Percentiles rank a stretch among this genome's conserved stretches.
Evolutionary conservation across 176 grass and related monocot genomes (phyloP).

Genomic region (Triticum urartu): DNA sequence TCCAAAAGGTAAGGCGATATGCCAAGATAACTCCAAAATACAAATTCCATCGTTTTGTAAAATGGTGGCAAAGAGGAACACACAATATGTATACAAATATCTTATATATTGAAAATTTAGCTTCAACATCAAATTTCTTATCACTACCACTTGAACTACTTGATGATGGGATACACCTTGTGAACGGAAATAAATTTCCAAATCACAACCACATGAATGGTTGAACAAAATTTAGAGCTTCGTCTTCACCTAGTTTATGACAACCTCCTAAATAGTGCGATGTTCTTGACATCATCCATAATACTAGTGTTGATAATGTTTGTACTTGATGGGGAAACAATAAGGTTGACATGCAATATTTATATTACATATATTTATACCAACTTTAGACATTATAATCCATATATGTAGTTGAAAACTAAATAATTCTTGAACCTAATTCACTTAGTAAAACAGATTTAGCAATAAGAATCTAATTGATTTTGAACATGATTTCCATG

Average conservation of each 20-base stretch:
- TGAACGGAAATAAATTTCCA: neutral
- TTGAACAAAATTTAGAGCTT: neutral
- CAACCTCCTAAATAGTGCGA: neutral
- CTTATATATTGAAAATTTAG: neutral
- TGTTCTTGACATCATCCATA: neutral
- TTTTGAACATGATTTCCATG: neutral
- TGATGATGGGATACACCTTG: neutral
- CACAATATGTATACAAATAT: neutral
- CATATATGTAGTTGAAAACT: neutral
- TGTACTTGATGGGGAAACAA: neutral
- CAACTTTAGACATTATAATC: neutral
- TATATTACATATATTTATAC: neutral
- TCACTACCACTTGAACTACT: neutral
- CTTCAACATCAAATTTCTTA: neutral
- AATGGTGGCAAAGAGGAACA: too few species aligned
- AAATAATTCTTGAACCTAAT: neutral
- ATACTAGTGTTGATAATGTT: neutral
- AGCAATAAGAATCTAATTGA: neutral
- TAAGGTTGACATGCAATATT: neutral
- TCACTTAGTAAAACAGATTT: neutral
- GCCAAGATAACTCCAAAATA: too few species aligned
- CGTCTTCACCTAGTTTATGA: neutral
- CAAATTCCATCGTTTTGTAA: neutral
- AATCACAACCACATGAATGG: neutral
- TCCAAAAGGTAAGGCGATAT: neutral